phyloP scores from a whole-genome alignment of 2,329 filamentous ascomycete species.

The Drechmeria coniospora region DNA sequence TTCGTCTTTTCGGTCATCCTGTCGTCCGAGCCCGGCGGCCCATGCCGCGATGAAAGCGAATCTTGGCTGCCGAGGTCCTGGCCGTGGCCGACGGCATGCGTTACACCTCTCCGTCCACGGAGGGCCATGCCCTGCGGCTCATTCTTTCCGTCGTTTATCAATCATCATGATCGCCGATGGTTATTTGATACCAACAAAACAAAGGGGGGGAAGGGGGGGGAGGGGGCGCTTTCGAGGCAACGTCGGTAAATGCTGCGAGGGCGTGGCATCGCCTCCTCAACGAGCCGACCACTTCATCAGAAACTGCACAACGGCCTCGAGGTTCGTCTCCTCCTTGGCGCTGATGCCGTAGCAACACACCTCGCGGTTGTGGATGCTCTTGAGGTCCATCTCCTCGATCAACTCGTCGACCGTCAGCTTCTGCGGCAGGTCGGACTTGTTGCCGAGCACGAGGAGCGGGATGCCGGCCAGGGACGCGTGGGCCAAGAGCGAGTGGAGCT shows the following conservation, averaged over 20 bases:
- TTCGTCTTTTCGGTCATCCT: conserved; percentile 14
- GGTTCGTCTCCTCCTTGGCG: conserved; percentile 95
- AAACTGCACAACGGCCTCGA: conserved; percentile 94
- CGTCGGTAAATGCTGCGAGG: conserved; percentile 1
- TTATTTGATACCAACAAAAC: conserved; percentile 2
- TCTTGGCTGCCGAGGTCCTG: background rate
- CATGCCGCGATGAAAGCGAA: no score
- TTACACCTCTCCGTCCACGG: background rate
- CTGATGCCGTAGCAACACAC: conserved; percentile 98
- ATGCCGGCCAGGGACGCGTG: conserved; percentile 79
- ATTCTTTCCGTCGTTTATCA: conserved; percentile 3
- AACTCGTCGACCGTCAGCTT: conserved; percentile 88
- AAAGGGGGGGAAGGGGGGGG: no score
- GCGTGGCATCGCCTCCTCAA: conserved; percentile 29
- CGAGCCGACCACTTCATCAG: conserved; percentile 77
- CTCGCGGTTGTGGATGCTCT: conserved; percentile 77
- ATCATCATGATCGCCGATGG: conserved; percentile 3
- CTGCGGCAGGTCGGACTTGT: conserved; percentile 90
- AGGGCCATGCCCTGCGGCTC: conserved; percentile 1
- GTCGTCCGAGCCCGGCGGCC: conserved; percentile 5
- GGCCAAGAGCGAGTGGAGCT: conserved; percentile 76
- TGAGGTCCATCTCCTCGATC: conserved; percentile 83
- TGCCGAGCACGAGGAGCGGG: conserved; percentile 83
- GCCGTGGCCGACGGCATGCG: background rate
- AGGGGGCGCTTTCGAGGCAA: no score